Conservation (phyloP, 1,284 basidiomycete species). For the Sporisorium reilianum region DNA sequence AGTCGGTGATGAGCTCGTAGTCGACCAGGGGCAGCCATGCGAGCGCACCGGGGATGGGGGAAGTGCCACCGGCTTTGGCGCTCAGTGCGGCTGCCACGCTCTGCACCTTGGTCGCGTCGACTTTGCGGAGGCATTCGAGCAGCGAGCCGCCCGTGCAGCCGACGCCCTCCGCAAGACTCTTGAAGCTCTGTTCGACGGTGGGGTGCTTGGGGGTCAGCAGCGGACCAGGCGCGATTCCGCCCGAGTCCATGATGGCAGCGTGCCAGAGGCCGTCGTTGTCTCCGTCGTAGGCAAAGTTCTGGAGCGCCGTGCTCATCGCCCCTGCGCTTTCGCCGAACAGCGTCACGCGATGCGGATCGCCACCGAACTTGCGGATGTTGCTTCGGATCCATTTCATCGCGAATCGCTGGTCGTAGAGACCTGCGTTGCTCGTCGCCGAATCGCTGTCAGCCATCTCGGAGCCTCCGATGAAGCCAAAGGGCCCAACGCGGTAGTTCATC, state of each 20-base stretch:
- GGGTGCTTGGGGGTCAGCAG: constrained; percentile 39
- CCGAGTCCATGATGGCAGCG: constrained; percentile 54
- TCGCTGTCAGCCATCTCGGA: constrained; percentile 28
- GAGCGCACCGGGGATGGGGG: constrained; percentile 31
- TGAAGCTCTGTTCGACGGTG: constrained; percentile 28
- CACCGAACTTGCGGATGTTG: constrained; percentile 55
- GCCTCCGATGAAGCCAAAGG: constrained; percentile 50
- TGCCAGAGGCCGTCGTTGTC: constrained; percentile 41
- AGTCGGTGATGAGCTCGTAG: constrained; percentile 43
- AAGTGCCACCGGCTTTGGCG: constrained; percentile 13
- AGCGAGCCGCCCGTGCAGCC: constrained; percentile 22
- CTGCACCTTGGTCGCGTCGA: constrained; percentile 29
- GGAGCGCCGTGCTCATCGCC: constrained; percentile 36
- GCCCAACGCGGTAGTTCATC: constrained; percentile 51
- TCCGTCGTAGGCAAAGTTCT: constrained; percentile 46
- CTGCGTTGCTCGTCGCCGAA: constrained; percentile 41
- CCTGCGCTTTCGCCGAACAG: constrained; percentile 54
- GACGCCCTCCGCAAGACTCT: constrained; percentile 24
- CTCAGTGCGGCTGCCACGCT: constrained; percentile 11
- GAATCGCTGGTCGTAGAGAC: constrained; percentile 52
- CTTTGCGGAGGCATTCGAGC: constrained; percentile 36
- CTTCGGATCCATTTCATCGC: constrained; percentile 50
- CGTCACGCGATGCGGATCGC: constrained; percentile 46
- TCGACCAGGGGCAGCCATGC: constrained; percentile 45
- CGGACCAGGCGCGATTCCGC: constrained; percentile 31